phyloP scores from a whole-genome alignment of 106 monocot species.

The Ottelia alismoides region DNA sequence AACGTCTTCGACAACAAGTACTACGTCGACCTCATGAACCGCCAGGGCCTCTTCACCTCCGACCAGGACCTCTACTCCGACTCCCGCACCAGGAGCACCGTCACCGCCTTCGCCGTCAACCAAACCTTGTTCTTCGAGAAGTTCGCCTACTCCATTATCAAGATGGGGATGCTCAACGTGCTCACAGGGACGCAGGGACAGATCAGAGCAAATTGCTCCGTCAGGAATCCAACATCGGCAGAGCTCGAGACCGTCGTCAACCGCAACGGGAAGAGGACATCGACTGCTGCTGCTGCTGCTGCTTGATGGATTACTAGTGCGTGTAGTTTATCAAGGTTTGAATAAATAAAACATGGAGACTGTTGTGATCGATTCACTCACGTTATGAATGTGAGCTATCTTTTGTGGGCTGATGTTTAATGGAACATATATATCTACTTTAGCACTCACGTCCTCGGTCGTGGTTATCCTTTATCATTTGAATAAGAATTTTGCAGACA shows the following conservation, averaged over 20 bases:
- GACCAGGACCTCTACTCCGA: slow-evolving; percentile 44
- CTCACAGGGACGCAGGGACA: slow-evolving; percentile 33
- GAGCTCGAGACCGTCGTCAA: slow-evolving; percentile 14
- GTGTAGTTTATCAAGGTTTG: no score
- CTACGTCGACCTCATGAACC: slow-evolving; percentile 43
- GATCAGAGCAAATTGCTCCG: slow-evolving; percentile 44
- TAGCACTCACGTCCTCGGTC: no score
- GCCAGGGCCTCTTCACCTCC: slow-evolving; percentile 47
- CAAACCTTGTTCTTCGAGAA: slow-evolving; percentile 38
- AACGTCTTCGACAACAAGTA: slow-evolving; percentile 58
- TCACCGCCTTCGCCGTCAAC: slow-evolving; percentile 16
- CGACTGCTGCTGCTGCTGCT: no score
- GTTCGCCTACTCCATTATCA: slow-evolving; percentile 38
- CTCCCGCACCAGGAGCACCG: slow-evolving; percentile 18
- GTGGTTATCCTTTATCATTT: no score
- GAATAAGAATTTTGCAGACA: no score
- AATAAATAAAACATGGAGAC: no score
- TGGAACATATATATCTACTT: no score
- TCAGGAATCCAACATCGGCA: slow-evolving; percentile 3
- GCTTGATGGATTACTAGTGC: no score
- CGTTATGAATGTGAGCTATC: no score
- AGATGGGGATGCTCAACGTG: slow-evolving; percentile 48
- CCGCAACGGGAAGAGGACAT: no score
- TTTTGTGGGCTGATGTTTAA: no score
- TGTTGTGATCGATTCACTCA: no score